A percentile compares a stretch with the other conserved stretches of the same genome.
phyloP scores from a whole-genome alignment of 2,329 filamentous ascomycete species.

The Claviceps humidiphila region DNA sequence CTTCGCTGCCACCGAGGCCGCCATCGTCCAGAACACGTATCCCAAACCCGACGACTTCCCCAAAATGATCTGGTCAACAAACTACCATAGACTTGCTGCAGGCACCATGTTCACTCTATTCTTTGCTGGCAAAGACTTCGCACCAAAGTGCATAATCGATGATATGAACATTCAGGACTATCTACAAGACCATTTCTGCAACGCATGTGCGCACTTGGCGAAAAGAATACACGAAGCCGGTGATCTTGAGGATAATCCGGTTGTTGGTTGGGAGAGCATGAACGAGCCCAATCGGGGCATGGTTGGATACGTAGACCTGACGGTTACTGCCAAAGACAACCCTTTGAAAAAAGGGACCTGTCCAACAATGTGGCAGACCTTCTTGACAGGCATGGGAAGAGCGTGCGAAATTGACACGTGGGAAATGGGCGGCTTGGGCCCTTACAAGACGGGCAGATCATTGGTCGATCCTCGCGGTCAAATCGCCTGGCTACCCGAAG shows the following conservation, averaged over 20 bases:
- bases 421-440: conserved; percentile 87
- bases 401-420: conserved; percentile 83
- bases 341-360: conserved; percentile 85
- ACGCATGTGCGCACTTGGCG: conserved; percentile 68
- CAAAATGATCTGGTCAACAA: conserved; percentile 99
- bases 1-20: conserved; percentile 78
- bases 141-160: conserved; percentile 90
- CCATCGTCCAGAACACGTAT: conserved; percentile 90
- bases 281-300: conserved; percentile 91
- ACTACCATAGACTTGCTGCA: conserved; percentile 77
- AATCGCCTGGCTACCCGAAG: conserved; percentile 68
- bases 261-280: conserved; percentile 92
- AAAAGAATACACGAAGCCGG: conserved; percentile 78
- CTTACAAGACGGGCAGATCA: conserved; percentile 72
- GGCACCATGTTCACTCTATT: conserved; percentile 92
- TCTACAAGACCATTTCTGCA: conserved; percentile 73
- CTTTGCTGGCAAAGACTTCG: conserved; percentile 81
- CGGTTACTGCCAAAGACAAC: conserved; percentile 70
- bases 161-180: conserved; percentile 95
- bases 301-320: conserved; percentile 71
- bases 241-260: conserved; percentile 70
- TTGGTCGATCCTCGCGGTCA: conserved; percentile 82
- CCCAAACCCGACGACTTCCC: conserved; percentile 74
- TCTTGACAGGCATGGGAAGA: conserved; percentile 80
- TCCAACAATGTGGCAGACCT: conserved; percentile 87